Evolutionary conservation across 139 green algal species (phyloP).

Genomic region (Diplosphaera chodatii): DNA sequence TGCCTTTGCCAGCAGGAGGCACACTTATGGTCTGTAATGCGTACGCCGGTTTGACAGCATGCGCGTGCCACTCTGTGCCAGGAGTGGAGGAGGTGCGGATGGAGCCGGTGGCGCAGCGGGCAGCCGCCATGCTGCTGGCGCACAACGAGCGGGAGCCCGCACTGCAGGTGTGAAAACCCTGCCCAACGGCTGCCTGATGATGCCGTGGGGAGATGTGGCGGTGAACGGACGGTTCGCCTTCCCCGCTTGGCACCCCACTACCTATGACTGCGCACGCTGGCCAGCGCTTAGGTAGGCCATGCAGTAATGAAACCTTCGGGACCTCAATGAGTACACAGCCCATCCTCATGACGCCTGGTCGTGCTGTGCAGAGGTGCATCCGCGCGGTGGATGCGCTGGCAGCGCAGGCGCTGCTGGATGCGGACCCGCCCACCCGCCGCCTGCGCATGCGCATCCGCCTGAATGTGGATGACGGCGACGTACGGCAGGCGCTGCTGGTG

Average conservation of each 20-base stretch:
- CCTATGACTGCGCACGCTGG: no score
- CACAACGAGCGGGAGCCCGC: neutral
- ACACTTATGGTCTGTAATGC: neutral
- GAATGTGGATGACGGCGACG: conserved; percentile 35
- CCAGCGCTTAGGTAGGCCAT: no score
- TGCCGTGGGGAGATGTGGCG: no score
- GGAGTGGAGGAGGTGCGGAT: neutral
- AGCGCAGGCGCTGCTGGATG: conserved; percentile 36
- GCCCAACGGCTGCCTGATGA: no score
- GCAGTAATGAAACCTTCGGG: no score
- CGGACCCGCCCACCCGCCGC: conserved; percentile 17
- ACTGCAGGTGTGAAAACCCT: no score
- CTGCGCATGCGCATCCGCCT: conserved; percentile 33
- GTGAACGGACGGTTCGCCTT: no score
- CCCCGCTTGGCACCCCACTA: no score
- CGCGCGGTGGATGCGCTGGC: conserved; percentile 25
- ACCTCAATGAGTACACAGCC: no score
- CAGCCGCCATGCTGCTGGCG: neutral
- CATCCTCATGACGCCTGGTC: no score
- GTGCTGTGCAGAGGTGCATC: conserved; percentile 2
- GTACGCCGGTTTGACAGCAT: neutral
- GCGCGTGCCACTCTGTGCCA: neutral
- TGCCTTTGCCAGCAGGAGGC: neutral
- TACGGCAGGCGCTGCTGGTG: conserved; percentile 12
- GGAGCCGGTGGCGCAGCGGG: neutral